A percentile compares a stretch with the other conserved stretches of the same genome.
Evolutionary conservation across 1,139 yeast species (phyloP).

Genomic region (Yamadazyma jaroonii): DNA sequence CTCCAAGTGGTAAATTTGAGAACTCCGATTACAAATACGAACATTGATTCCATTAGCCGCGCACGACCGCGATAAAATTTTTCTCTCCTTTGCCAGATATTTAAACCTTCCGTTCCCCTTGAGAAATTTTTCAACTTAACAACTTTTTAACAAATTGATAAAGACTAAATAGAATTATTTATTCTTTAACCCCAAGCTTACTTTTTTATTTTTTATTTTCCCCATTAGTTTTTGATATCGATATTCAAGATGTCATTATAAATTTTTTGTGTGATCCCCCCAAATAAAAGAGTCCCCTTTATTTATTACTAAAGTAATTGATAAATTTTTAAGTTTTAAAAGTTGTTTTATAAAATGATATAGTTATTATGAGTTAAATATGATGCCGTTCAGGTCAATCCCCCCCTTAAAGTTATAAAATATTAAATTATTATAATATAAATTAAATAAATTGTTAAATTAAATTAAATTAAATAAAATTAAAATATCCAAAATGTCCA

Average conservation of each 20-base stretch:
- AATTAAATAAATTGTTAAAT: constrained; percentile 3
- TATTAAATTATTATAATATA: constrained; percentile 2
- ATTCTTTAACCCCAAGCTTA: not conserved
- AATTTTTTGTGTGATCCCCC: constrained; percentile 5
- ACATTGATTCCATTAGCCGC: not conserved
- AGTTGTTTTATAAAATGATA: constrained; percentile 9
- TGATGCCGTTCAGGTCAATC: constrained; percentile 1
- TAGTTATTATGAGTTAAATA: constrained; percentile 7
- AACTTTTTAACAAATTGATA: constrained; percentile 2
- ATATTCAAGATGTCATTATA: constrained; percentile 7
- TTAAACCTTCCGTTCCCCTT: constrained; percentile 4
- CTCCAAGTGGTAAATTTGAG: not conserved
- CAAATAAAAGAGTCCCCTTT: constrained; percentile 4
- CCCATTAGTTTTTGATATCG: constrained; percentile 6
- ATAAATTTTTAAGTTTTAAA: constrained; percentile 4
- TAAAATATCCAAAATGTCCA: constrained; percentile 7
- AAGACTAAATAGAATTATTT: not conserved
- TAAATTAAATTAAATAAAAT: not conserved
- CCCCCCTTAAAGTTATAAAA: not conserved
- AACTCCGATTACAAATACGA: constrained; percentile 1
- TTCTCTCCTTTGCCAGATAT: constrained; percentile 1
- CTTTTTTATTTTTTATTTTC: constrained; percentile 4
- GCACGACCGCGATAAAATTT: constrained; percentile 4
- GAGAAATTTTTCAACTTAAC: not conserved
- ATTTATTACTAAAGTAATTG: constrained; percentile 8